phyloP scores from a whole-genome alignment of 1,284 basidiomycete species.

The Austroboletus niveus region DNA sequence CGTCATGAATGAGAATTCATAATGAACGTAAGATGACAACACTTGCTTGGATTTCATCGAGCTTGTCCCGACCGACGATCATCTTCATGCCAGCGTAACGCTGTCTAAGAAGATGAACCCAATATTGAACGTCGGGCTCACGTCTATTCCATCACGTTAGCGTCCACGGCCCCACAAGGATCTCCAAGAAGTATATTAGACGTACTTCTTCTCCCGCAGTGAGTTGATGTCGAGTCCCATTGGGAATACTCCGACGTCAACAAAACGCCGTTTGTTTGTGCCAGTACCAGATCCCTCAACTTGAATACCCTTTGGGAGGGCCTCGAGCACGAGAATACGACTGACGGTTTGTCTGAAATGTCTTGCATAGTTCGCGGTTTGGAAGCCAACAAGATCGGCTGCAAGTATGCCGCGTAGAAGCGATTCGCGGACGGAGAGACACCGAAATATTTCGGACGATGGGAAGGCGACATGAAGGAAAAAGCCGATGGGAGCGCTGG shows the following conservation, averaged over 20 bases:
- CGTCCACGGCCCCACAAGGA: background rate
- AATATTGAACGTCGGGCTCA: constrained; percentile 80
- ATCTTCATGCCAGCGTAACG: constrained; percentile 74
- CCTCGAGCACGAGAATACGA: constrained; percentile 78
- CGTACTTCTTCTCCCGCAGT: constrained; percentile 66
- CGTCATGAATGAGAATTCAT: background rate
- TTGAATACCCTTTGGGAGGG: constrained; percentile 82
- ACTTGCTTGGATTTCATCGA: constrained; percentile 75
- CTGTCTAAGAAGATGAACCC: constrained; percentile 74
- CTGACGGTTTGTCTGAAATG: constrained; percentile 84
- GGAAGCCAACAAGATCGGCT: constrained; percentile 76
- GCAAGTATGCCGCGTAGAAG: constrained; percentile 76
- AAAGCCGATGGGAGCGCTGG: constrained; percentile 78
- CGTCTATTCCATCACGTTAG: constrained; percentile 39
- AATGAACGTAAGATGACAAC: background rate
- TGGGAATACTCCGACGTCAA: constrained; percentile 84
- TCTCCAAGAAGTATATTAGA: constrained; percentile 11
- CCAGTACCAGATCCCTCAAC: constrained; percentile 32
- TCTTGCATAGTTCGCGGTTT: constrained; percentile 78
- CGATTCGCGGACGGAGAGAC: constrained; percentile 65
- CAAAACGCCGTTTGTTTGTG: constrained; percentile 50
- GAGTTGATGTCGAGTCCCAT: constrained; percentile 85
- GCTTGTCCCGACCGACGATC: constrained; percentile 74
- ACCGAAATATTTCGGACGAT: constrained; percentile 85
- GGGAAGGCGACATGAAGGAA: constrained; percentile 91